Evolutionary conservation across 148 eudicot species (phyloP).

Genomic region (Selenicereus undatus): DNA sequence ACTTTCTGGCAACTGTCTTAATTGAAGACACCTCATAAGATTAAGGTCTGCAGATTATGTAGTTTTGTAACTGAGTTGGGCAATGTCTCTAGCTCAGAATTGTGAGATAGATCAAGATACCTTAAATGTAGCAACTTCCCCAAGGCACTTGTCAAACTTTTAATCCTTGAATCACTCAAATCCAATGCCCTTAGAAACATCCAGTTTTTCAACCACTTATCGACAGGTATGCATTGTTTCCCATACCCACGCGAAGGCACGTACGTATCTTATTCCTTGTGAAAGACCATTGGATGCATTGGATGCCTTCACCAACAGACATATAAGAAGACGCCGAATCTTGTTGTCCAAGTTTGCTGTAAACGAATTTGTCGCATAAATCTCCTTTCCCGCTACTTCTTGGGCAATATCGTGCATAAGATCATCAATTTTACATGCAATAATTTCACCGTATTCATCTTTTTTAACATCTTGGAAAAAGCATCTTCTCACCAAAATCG

Average conservation of each 20-base stretch:
- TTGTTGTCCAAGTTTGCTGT: too few species aligned
- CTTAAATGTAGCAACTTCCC: not conserved
- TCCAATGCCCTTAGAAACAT: not conserved
- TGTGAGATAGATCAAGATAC: not conserved
- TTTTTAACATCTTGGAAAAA: slow-evolving; percentile 18
- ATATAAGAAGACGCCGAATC: too few species aligned
- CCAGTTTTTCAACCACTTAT: not conserved
- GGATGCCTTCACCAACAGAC: not conserved
- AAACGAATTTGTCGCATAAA: too few species aligned
- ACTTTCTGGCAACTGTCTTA: not conserved
- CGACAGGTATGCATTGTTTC: too few species aligned
- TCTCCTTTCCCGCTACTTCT: not conserved
- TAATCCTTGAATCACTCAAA: not conserved
- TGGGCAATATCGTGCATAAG: not conserved
- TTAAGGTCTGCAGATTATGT: not conserved
- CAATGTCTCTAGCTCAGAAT: not conserved
- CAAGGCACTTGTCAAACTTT: not conserved
- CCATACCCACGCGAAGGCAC: too few species aligned
- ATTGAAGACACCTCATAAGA: accelerated
- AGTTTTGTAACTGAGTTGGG: not conserved
- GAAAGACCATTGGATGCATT: not conserved
- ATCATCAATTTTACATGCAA: not conserved
- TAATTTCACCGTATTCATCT: not conserved
- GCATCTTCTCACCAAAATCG: slow-evolving; percentile 11
- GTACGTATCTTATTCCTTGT: too few species aligned